These are phyloP conservation scores for Leccinum subtestaceum DNA, from an alignment of 768 basidiomycete genomes.

Conservation along the genomic window DNA sequence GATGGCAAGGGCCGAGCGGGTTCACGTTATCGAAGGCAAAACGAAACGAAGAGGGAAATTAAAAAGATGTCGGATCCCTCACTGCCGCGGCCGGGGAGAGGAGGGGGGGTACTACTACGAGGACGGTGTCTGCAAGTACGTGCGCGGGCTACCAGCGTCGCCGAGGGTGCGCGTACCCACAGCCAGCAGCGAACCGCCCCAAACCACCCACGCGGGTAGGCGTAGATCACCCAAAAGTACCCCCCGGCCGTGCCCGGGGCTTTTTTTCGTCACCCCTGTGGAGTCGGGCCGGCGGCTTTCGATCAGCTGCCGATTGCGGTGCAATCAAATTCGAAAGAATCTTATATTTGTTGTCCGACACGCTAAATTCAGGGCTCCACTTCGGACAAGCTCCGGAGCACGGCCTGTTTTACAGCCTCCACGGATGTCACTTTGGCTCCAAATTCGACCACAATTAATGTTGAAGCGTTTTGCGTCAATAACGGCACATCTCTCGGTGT, in stretches of 20 bases:
- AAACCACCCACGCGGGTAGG: background rate
- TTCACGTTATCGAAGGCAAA: slow-evolving; percentile 26
- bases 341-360: background rate
- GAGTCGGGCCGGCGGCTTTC: slow-evolving; percentile 35
- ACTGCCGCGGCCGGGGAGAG: background rate
- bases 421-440: background rate
- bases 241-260: slow-evolving; percentile 26
- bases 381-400: background rate
- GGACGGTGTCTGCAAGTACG: slow-evolving; percentile 5
- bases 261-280: slow-evolving; percentile 17
- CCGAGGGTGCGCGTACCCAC: slow-evolving; percentile 4
- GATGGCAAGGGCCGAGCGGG: slow-evolving; percentile 24
- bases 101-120: background rate
- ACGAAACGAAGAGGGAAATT: slow-evolving; percentile 18
- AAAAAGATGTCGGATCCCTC: slow-evolving; percentile 7
- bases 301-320: slow-evolving; percentile 28
- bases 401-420: background rate
- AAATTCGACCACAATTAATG: background rate
- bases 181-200: background rate
- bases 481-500: slow-evolving; percentile 19
- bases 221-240: slow-evolving; percentile 23
- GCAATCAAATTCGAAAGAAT: slow-evolving; percentile 12
- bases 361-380: slow-evolving; percentile 3
- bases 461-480: slow-evolving; percentile 1
- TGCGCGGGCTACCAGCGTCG: slow-evolving; percentile 7